These are phyloP conservation scores for Fusarium sp. DNA, from an alignment of 2,329 filamentous ascomycete species.

Conservation along the genomic window DNA sequence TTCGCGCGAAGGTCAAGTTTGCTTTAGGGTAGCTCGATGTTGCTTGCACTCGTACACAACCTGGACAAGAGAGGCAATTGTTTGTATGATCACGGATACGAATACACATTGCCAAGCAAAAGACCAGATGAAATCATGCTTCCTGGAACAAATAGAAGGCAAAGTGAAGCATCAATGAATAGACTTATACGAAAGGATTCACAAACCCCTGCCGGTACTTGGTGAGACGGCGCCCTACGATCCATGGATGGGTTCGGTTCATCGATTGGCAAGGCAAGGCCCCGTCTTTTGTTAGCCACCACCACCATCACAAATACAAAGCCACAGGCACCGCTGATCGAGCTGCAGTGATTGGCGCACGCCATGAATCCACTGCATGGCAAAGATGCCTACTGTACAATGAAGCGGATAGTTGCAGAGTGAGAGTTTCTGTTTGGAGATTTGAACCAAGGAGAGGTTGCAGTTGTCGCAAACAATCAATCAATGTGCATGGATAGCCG, in stretches of 20 bases:
- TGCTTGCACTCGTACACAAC: neutral
- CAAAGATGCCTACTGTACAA: constrained; percentile 10
- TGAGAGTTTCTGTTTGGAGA: constrained; percentile 6
- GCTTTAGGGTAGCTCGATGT: neutral
- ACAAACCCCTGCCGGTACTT: constrained; percentile 1
- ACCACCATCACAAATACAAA: neutral
- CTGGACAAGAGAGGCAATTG: neutral
- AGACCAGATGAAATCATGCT: neutral
- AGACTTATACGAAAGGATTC: constrained; percentile 1
- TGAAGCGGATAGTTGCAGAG: constrained; percentile 12
- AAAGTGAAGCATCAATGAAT: neutral
- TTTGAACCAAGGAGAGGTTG: neutral
- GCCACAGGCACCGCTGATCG: constrained; percentile 1
- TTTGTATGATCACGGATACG: neutral
- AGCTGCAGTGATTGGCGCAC: constrained; percentile 1
- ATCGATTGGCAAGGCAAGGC: neutral
- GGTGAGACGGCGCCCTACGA: constrained; percentile 1
- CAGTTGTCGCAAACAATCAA: neutral
- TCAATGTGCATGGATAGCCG: constrained; percentile 1
- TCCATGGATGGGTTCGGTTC: neutral
- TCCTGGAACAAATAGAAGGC: neutral
- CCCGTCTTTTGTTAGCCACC: neutral
- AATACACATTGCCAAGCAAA: neutral
- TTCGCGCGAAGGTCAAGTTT: neutral
- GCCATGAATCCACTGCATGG: constrained; percentile 11